Evolutionary conservation across 768 basidiomycete genomes (phyloP).

Genomic region (Epithele typhae): DNA sequence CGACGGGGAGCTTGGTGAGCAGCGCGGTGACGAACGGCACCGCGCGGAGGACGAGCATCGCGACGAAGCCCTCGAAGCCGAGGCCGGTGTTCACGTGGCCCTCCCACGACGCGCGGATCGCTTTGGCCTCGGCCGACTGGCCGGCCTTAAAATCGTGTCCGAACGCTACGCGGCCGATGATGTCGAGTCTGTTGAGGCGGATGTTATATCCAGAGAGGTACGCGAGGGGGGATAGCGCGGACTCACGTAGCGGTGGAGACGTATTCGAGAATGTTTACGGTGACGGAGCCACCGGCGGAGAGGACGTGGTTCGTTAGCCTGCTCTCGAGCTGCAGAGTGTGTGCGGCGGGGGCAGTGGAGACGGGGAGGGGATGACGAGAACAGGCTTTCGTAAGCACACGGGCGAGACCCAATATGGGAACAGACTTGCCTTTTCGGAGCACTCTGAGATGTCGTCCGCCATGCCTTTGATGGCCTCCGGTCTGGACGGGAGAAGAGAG

Average conservation of each 20-base stretch:
- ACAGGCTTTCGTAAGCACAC: too few species aligned
- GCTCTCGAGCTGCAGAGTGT: constrained; percentile 18
- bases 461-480: constrained; percentile 32
- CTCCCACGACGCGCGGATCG: constrained; percentile 25
- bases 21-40: constrained; percentile 24
- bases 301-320: constrained; percentile 20
- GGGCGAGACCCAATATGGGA: not conserved
- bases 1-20: constrained; percentile 20
- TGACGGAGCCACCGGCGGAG: constrained; percentile 16
- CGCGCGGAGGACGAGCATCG: constrained; percentile 22
- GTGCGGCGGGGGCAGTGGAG: not conserved
- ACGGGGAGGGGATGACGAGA: not conserved
- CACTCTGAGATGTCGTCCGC: constrained; percentile 30
- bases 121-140: constrained; percentile 24
- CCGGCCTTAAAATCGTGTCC: constrained; percentile 37
- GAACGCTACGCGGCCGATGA: constrained; percentile 34
- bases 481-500: constrained; percentile 18
- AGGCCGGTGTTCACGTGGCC: constrained; percentile 21
- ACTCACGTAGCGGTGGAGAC: constrained; percentile 21
- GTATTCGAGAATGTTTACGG: constrained; percentile 20
- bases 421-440: constrained; percentile 25
- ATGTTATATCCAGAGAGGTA: not conserved
- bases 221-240: not conserved
- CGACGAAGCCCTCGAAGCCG: constrained; percentile 17
- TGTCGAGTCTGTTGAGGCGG: constrained; percentile 17